Evolutionary conservation across 2,329 filamentous ascomycete genomes (phyloP).

Genomic region (Diaporthe australafricana): DNA sequence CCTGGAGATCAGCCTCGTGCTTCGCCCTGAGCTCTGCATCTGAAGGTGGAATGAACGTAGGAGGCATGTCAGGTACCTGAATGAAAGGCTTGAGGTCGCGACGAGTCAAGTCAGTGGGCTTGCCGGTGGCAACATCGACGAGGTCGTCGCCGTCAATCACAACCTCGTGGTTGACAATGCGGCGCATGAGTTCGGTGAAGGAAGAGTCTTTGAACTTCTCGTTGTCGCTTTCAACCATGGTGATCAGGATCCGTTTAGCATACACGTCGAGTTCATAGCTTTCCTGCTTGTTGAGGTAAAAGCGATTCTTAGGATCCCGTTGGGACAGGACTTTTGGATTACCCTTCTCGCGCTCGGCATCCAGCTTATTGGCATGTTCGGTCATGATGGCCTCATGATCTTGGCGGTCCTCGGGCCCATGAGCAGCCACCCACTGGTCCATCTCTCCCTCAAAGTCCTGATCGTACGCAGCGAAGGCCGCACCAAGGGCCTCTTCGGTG

Average conservation of each 20-base stretch:
- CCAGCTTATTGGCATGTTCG: constrained; percentile 28
- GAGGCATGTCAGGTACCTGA: constrained; percentile 13
- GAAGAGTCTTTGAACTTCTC: constrained; percentile 83
- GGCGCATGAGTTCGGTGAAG: constrained; percentile 82
- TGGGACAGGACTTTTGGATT: constrained; percentile 42
- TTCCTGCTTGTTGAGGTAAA: constrained; percentile 52
- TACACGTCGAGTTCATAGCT: constrained; percentile 78
- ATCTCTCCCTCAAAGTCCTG: constrained; percentile 43
- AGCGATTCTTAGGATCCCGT: constrained; percentile 47
- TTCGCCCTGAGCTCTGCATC: not conserved
- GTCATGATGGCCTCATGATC: constrained; percentile 39
- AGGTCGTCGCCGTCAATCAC: constrained; percentile 78
- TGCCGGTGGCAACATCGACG: constrained; percentile 52
- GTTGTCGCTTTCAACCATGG: constrained; percentile 75
- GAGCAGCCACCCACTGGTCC: constrained; percentile 47
- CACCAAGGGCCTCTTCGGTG: constrained; percentile 43
- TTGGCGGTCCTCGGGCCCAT: constrained; percentile 44
- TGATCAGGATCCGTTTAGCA: constrained; percentile 76
- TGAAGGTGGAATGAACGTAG: constrained; percentile 21
- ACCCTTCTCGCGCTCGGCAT: constrained; percentile 41
- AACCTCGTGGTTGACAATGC: constrained; percentile 78
- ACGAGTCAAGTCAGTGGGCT: constrained; percentile 25
- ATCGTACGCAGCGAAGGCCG: constrained; percentile 45
- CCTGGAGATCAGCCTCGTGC: not conserved
- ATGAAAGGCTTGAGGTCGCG: constrained; percentile 11